A percentile compares a stretch with the other conserved stretches of the same genome.
phyloP scores from a whole-genome alignment of 176 grass and related monocot genomes.

The Musa troglodytarum region DNA sequence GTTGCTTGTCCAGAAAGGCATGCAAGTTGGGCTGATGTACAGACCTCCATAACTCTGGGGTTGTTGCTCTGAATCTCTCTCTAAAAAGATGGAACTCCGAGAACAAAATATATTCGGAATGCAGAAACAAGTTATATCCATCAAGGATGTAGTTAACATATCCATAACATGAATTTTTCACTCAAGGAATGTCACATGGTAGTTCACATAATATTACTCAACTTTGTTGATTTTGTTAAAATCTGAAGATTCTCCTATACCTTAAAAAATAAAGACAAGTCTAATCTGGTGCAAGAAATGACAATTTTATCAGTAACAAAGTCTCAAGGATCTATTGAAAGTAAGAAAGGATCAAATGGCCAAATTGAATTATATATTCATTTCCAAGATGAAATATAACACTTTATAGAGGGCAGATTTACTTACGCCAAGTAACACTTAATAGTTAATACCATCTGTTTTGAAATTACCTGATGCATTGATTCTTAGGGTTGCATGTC shows the following conservation, averaged over 20 bases:
- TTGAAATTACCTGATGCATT: conserved; percentile 62
- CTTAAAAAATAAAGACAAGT: background rate
- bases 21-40: background rate
- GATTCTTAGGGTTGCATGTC: conserved; percentile 79
- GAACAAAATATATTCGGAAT: background rate
- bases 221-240: no score
- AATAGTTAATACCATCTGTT: background rate
- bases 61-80: background rate
- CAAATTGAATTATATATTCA: background rate
- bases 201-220: background rate
- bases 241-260: background rate
- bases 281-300: background rate
- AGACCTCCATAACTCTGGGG: background rate
- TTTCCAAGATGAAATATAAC: background rate
- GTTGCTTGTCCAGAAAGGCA: background rate
- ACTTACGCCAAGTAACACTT: background rate
- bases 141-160: background rate
- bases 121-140: background rate
- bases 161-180: background rate
- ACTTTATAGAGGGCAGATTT: background rate
- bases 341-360: background rate
- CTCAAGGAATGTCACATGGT: background rate
- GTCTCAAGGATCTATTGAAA: background rate
- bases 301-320: background rate
- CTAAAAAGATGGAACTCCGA: background rate